Evolutionary conservation across 257 asterid genomes (phyloP).

Genomic region (Prunella vulgaris): DNA sequence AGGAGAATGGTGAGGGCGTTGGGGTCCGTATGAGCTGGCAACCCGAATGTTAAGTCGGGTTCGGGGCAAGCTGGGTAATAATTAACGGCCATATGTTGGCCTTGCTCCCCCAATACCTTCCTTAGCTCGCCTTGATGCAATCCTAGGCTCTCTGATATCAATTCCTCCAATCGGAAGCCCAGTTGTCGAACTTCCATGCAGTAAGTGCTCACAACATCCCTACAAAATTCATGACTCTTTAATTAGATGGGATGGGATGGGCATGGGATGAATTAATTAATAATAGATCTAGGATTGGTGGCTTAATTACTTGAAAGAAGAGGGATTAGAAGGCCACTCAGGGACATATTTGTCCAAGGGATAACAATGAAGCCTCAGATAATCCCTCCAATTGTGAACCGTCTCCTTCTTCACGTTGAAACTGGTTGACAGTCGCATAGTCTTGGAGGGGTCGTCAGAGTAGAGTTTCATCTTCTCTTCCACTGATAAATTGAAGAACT

Average conservation of each 20-base stretch:
- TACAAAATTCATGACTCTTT: not conserved
- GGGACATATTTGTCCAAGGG: slow-evolving; percentile 54
- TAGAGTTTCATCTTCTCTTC: slow-evolving; percentile 60
- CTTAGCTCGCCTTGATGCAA: slow-evolving; percentile 31
- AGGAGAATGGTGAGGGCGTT: slow-evolving; percentile 84
- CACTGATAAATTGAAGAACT: slow-evolving; percentile 42
- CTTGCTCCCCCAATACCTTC: slow-evolving; percentile 66
- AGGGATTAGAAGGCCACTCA: slow-evolving; percentile 57
- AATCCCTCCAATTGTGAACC: slow-evolving; percentile 60
- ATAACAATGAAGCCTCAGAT: slow-evolving; percentile 54
- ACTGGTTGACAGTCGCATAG: slow-evolving; percentile 49
- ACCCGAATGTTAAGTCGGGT: slow-evolving; percentile 79
- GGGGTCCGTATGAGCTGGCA: slow-evolving; percentile 89
- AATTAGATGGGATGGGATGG: too few relatives aligned
- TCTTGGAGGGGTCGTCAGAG: slow-evolving; percentile 57
- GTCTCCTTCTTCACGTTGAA: slow-evolving; percentile 57
- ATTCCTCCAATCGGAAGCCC: slow-evolving; percentile 45
- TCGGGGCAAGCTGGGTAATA: slow-evolving; percentile 87
- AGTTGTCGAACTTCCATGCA: slow-evolving; percentile 46
- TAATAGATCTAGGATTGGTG: too few relatives aligned
- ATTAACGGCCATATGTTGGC: slow-evolving; percentile 92
- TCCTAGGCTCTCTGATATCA: slow-evolving; percentile 47
- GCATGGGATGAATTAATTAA: too few relatives aligned
- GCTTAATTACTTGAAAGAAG: slow-evolving; percentile 37
- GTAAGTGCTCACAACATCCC: slow-evolving; percentile 46